Evolutionary conservation across 169 alveolate genomes (phyloP), one percentile per base, ranked within the genome.

Genomic region (Amoebophrya sp.): DNA sequence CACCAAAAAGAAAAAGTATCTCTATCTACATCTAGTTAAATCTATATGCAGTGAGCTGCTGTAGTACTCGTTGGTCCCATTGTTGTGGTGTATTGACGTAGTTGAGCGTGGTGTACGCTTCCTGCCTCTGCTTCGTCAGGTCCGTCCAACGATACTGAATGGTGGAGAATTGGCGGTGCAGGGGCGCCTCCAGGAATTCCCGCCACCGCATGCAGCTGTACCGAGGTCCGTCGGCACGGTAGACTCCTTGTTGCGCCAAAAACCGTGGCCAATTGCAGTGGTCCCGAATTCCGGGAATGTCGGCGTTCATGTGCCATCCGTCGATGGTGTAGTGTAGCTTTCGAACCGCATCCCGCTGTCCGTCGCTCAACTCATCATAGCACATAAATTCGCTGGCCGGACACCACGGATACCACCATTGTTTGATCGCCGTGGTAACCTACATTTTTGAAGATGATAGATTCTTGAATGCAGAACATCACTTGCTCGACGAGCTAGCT

Each of bases 301-400:
- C 83, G 29, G 35, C 32, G 83, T 66, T 66, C 32, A n/a, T 1
- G 83, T 66, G 83, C 83, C 83, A 66, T 7, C 83, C 83, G 35
- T 66, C 83, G 32, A 66, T 66, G 35, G 83, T 66, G 83, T 66
- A 66, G 83, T 66, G 83, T 25, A 66, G 18, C 83, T 66, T 66
- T 7, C 83, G 29, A 0, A n/a, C 83, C 35, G 83, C 83, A 25
- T 66, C 83, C 35, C 18, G 1, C 83, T 66, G 83, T 25, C 1
- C 83, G 32, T 66, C 83, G 35, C 35, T 12, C 32, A 66, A 25
- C 35, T 66, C 83, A 3, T 66, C 83, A 25, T 66, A 66, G 18
- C 83, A 66, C 83, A 12, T 66, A n/a, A 66, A 66, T 25, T 66
- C 83, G 35, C 35, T 12, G 10, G 2, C 35, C 38, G 83, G 83